Evolutionary conservation across 108 stramenopile genomes (phyloP).

Genomic region (Stephanodiscus minutulus): DNA sequence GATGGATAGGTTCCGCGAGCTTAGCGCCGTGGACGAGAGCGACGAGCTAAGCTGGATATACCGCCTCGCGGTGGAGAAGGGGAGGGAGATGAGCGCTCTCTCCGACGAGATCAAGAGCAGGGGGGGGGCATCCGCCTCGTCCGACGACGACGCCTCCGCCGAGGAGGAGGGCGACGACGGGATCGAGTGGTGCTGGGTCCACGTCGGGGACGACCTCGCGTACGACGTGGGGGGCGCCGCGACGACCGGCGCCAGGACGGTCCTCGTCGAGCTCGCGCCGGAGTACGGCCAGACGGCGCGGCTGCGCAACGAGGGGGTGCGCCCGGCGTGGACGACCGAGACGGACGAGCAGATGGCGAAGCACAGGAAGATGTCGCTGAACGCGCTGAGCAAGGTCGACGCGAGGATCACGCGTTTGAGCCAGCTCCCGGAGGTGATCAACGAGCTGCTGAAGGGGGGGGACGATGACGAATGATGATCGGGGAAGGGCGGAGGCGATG

Average conservation of each 20-base stretch:
- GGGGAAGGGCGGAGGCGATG: no score
- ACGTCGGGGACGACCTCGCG: conserved; percentile 89
- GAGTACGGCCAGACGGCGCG: conserved; percentile 80
- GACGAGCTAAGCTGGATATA: conserved; percentile 90
- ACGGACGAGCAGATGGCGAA: conserved; percentile 62
- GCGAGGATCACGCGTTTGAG: conserved; percentile 64
- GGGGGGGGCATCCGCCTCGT: no score
- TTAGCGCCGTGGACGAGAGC: conserved; percentile 66
- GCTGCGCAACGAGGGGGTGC: conserved; percentile 64
- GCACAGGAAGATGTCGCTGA: conserved; percentile 72
- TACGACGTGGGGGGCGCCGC: conserved; percentile 86
- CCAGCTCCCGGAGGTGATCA: conserved; percentile 78
- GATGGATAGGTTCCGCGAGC: conserved; percentile 74
- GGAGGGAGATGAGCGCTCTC: conserved; percentile 62
- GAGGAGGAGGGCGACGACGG: conserved; percentile 39
- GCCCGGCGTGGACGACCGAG: conserved; percentile 77
- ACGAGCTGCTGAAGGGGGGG: conserved; percentile 59
- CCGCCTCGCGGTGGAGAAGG: conserved; percentile 77
- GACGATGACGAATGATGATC: conserved; percentile 23
- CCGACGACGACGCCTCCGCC: conserved; percentile 11
- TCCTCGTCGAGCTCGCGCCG: conserved; percentile 72
- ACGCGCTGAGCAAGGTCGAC: conserved; percentile 66
- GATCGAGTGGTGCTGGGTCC: conserved; percentile 71
- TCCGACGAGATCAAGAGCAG: conserved; percentile 49
- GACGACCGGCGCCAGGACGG: conserved; percentile 82